Conservation (phyloP, 1,284 basidiomycete species). For the Caloboletus firmus region DNA sequence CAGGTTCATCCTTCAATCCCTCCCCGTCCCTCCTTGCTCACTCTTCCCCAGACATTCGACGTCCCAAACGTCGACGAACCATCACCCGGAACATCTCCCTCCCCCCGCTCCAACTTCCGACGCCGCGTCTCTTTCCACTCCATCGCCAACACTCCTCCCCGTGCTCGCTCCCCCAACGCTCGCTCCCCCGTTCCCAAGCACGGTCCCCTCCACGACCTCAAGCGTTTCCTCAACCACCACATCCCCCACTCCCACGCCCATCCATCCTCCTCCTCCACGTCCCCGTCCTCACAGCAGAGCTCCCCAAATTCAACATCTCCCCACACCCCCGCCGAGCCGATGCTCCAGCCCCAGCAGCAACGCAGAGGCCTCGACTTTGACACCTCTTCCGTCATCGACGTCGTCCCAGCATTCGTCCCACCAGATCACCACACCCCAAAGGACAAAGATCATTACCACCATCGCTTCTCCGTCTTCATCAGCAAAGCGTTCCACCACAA, state of each 20-base stretch:
- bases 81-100: slow-evolving; percentile 11
- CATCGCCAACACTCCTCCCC: slow-evolving; percentile 1
- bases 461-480: slow-evolving; percentile 17
- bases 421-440: slow-evolving; percentile 17
- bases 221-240: slow-evolving; percentile 89
- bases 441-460: slow-evolving; percentile 22
- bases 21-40: not conserved
- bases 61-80: not conserved
- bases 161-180: slow-evolving; percentile 8
- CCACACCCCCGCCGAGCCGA: slow-evolving; percentile 39
- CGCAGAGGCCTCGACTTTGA: slow-evolving; percentile 41
- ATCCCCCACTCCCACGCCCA: slow-evolving; percentile 62
- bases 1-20: slow-evolving; percentile 1
- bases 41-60: not conserved
- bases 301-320: slow-evolving; percentile 30
- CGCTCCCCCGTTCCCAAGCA: slow-evolving; percentile 38
- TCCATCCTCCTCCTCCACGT: slow-evolving; percentile 19
- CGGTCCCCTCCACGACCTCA: slow-evolving; percentile 85
- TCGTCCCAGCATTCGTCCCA: slow-evolving; percentile 29
- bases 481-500: slow-evolving; percentile 26
- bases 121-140: slow-evolving; percentile 25
- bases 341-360: slow-evolving; percentile 36
- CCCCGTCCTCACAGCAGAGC: slow-evolving; percentile 21
- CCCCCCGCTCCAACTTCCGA: slow-evolving; percentile 18
- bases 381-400: slow-evolving; percentile 36